Percentiles rank a stretch among this genome's conserved stretches.
Evolutionary conservation across 306 rosid species (phyloP).

Genomic region (Prosopis cineraria): DNA sequence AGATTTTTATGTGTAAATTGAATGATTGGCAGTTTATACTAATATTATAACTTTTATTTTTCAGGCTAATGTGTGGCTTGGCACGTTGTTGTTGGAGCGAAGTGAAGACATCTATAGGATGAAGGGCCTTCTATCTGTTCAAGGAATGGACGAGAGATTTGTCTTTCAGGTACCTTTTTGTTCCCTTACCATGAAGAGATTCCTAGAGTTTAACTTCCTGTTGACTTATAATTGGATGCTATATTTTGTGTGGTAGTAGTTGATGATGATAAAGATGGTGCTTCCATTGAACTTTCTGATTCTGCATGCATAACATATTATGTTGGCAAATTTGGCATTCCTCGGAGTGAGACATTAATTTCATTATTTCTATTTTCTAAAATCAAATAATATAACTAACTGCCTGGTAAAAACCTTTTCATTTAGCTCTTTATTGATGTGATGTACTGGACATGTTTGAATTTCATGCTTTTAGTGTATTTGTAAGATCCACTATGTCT

Average conservation of each 20-base stretch:
- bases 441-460: background rate
- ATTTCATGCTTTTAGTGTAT: background rate
- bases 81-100: slow-evolving; percentile 76
- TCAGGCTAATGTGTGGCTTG: slow-evolving; percentile 97
- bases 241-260: background rate
- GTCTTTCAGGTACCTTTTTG: slow-evolving; percentile 82
- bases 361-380: background rate
- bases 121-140: slow-evolving; percentile 90
- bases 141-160: slow-evolving; percentile 94
- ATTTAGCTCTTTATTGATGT: background rate
- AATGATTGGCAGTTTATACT: slow-evolving; percentile 16
- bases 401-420: background rate
- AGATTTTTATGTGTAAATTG: slow-evolving; percentile 15
- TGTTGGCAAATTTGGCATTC: background rate
- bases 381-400: background rate
- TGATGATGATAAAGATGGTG: background rate
- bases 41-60: slow-evolving; percentile 3
- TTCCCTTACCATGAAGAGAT: background rate
- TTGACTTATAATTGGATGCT: background rate
- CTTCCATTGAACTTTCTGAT: background rate
- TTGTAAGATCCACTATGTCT: background rate
- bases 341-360: background rate
- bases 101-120: slow-evolving; percentile 94
- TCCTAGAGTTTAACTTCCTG: slow-evolving; percentile 6
- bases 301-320: background rate